phyloP scores from a whole-genome alignment of 306 rosid species.

The Quercus engelmannii region DNA sequence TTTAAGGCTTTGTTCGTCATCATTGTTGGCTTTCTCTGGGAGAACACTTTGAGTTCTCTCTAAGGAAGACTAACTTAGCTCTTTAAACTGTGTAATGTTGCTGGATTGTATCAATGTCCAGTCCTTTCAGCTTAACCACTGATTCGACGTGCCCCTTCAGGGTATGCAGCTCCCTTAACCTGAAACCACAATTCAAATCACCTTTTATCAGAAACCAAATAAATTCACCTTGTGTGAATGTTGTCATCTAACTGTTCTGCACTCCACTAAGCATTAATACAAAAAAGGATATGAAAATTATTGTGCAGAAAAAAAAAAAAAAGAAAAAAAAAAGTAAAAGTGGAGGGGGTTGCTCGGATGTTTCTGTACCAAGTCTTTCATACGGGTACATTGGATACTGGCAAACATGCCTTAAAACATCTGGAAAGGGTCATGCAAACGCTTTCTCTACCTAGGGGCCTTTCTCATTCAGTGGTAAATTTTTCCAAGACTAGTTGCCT shows the following conservation, averaged over 20 bases:
- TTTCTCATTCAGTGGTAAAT: not conserved
- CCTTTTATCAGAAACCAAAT: constrained; percentile 7
- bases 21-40: constrained; percentile 17
- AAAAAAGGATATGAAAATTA: no score
- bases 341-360: no score
- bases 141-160: constrained; percentile 98
- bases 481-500: not conserved
- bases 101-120: constrained; percentile 86
- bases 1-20: constrained; percentile 41
- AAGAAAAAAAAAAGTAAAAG: not conserved
- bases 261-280: no score
- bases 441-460: not conserved
- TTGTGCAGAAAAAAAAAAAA: not conserved
- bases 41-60: not conserved
- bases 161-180: constrained; percentile 86
- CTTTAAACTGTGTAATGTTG: constrained; percentile 86
- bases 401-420: not conserved
- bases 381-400: no score
- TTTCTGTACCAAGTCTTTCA: no score
- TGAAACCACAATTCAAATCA: constrained; percentile 28
- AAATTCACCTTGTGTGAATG: not conserved
- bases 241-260: not conserved
- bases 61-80: not conserved
- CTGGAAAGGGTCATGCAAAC: not conserved
- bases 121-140: constrained; percentile 97